Conservation (phyloP, 2,329 filamentous ascomycete genomes). For the Endothia cerciana region DNA sequence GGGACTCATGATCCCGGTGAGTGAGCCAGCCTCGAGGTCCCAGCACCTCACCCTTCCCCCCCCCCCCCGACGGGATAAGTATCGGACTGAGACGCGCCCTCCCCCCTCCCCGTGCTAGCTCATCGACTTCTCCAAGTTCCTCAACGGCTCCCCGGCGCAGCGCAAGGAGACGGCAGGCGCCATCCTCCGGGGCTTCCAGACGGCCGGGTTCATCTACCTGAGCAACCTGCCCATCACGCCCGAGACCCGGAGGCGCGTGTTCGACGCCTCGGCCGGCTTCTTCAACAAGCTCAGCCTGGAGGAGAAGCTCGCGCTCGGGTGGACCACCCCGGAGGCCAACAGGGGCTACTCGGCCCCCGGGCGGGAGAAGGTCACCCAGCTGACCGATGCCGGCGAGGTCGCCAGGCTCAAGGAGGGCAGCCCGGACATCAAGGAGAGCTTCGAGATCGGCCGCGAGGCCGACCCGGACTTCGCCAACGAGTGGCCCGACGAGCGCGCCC, state of each 20-base stretch:
- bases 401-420: slow-evolving; percentile 58
- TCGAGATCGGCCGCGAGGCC: slow-evolving; percentile 66
- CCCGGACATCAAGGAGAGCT: slow-evolving; percentile 69
- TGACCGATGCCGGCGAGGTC: slow-evolving; percentile 59
- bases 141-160: slow-evolving; percentile 62
- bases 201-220: slow-evolving; percentile 87
- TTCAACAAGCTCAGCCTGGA: slow-evolving; percentile 63
- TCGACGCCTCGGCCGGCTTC: slow-evolving; percentile 70
- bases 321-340: slow-evolving; percentile 75
- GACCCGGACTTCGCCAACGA: slow-evolving; percentile 70
- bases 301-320: slow-evolving; percentile 68
- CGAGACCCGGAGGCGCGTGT: slow-evolving; percentile 62
- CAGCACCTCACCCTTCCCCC: background rate
- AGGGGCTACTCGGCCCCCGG: slow-evolving; percentile 73
- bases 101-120: slow-evolving; percentile 53
- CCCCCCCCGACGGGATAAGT: too few relatives aligned
- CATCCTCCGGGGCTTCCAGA: slow-evolving; percentile 80
- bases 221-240: slow-evolving; percentile 74
- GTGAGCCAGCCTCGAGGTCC: slow-evolving; percentile 13
- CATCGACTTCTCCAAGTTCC: slow-evolving; percentile 78
- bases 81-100: background rate
- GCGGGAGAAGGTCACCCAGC: slow-evolving; percentile 70
- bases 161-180: slow-evolving; percentile 69
- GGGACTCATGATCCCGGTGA: slow-evolving; percentile 38
- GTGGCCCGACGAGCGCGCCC: slow-evolving; percentile 65